Percentiles rank a stretch among this genome's conserved stretches.
These are phyloP conservation scores for Axilococcus clingmanii DNA, from an alignment of 139 green algal genomes.

Conservation along the genomic window DNA sequence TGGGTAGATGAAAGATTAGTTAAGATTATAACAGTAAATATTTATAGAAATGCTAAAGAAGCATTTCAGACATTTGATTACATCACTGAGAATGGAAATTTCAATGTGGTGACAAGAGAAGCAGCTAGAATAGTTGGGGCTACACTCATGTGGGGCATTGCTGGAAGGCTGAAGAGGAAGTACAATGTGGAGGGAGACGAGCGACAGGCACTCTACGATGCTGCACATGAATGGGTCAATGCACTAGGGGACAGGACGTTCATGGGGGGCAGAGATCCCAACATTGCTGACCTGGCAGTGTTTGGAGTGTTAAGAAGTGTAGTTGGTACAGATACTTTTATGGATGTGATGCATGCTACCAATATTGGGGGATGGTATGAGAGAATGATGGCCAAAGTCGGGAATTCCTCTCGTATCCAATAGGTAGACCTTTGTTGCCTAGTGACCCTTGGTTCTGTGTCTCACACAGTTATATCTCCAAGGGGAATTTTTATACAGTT, in stretches of 20 bases:
- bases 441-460: too few species aligned
- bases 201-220: conserved; percentile 60
- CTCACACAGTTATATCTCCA: too few species aligned
- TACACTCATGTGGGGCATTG: conserved; percentile 69
- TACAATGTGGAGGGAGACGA: conserved; percentile 82
- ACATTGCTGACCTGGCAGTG: conserved; percentile 82
- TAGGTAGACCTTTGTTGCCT: too few species aligned
- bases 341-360: conserved; percentile 72
- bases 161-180: conserved; percentile 54
- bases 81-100: conserved; percentile 75
- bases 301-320: conserved; percentile 87
- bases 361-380: conserved; percentile 59
- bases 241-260: conserved; percentile 22
- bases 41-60: conserved; percentile 84
- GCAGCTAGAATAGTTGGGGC: conserved; percentile 54
- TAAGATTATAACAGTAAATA: conserved; percentile 86
- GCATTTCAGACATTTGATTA: conserved; percentile 78
- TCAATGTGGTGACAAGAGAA: conserved; percentile 29
- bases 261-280: conserved; percentile 54
- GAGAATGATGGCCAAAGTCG: conserved; percentile 53
- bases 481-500: too few species aligned
- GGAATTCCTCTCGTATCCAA: conserved; percentile 17
- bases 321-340: conserved; percentile 66
- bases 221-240: conserved; percentile 40
- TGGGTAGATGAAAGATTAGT: conserved; percentile 94